Evolutionary conservation across 2,329 filamentous ascomycete genomes (phyloP).

Genomic region (Teratosphaeria epicoccoides): DNA sequence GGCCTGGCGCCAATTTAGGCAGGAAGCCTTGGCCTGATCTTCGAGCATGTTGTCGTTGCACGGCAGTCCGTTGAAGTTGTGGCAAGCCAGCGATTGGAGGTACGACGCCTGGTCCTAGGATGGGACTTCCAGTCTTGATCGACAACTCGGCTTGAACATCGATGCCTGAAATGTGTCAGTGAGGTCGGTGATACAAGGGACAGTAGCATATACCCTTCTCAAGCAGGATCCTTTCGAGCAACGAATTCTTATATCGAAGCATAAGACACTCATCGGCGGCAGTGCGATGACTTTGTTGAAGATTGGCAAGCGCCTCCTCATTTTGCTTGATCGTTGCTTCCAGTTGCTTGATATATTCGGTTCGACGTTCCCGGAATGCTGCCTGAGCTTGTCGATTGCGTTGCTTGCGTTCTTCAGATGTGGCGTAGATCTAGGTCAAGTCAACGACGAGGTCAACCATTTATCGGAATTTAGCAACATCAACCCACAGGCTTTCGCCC

Average conservation of each 20-base stretch:
- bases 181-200: not conserved
- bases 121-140: slow-evolving; percentile 81
- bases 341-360: slow-evolving; percentile 98
- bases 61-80: slow-evolving; percentile 67
- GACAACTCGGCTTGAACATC: slow-evolving; percentile 94
- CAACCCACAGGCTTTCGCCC: slow-evolving; percentile 84
- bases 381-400: slow-evolving; percentile 94
- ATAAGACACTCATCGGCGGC: slow-evolving; percentile 96
- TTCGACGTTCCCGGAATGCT: slow-evolving; percentile 89
- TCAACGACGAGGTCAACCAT: not conserved
- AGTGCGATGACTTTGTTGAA: slow-evolving; percentile 87
- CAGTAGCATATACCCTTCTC: slow-evolving; percentile 63
- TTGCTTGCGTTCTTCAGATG: slow-evolving; percentile 96
- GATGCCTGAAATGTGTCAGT: slow-evolving; percentile 51
- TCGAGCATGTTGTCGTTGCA: slow-evolving; percentile 56
- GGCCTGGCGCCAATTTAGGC: slow-evolving; percentile 28
- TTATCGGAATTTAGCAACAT: not conserved
- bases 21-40: slow-evolving; percentile 24
- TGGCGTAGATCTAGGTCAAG: slow-evolving; percentile 75
- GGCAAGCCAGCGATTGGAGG: slow-evolving; percentile 51
- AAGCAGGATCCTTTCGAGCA: slow-evolving; percentile 86
- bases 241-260: slow-evolving; percentile 96
- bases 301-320: slow-evolving; percentile 82
- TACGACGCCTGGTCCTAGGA: slow-evolving; percentile 53
- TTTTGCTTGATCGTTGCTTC: slow-evolving; percentile 96